A percentile compares a stretch with the other conserved stretches of the same genome.
Evolutionary conservation across 225 moss, liverwort and hornwort genomes (phyloP).

Genomic region (Pleurozium schreberi): DNA sequence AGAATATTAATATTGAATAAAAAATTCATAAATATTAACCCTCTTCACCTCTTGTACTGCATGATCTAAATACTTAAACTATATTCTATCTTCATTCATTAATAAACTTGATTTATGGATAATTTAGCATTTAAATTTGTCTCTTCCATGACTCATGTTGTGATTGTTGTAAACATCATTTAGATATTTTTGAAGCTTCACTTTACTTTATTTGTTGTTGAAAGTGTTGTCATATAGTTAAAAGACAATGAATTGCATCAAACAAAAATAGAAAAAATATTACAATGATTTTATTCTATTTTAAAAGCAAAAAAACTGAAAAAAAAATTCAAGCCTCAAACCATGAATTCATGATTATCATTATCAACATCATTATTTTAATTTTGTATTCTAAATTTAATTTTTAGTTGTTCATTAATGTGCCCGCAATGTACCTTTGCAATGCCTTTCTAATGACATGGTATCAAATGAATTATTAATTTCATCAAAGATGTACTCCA

Average conservation of each 20-base stretch:
- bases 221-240: background rate
- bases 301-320: too few species aligned
- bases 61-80: background rate
- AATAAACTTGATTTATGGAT: background rate
- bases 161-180: background rate
- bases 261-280: background rate
- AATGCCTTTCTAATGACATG: background rate
- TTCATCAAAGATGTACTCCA: background rate
- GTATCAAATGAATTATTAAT: background rate
- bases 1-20: background rate
- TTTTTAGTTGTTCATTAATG: background rate
- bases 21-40: background rate
- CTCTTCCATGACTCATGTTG: accelerated
- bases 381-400: background rate
- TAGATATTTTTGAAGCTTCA: background rate
- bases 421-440: accelerated
- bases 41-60: accelerated
- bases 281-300: background rate
- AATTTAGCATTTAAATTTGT: too few species aligned
- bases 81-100: too few species aligned
- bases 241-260: background rate
- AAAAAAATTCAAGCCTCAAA: background rate
- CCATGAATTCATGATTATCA: background rate
- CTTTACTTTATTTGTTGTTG: accelerated
- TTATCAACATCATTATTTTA: background rate